A percentile compares a stretch with the other conserved stretches of the same genome.
phyloP scores from a whole-genome alignment of 164 flowering plant genomes.

The Euptelea pleiosperma region DNA sequence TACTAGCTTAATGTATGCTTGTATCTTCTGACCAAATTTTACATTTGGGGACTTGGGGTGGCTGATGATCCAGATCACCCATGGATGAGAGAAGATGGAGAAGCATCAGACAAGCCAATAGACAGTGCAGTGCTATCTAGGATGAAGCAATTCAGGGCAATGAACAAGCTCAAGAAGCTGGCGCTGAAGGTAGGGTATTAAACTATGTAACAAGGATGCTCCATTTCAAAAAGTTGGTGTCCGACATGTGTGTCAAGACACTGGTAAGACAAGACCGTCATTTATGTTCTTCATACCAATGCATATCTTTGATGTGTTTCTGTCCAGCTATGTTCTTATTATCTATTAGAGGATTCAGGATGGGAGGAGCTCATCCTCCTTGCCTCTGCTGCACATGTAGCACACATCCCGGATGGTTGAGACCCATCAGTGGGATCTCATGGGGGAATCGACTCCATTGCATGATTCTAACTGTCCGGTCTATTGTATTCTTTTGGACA shows the following conservation, averaged over 20 bases:
- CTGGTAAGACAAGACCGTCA: too few species aligned
- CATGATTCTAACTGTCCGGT: too few species aligned
- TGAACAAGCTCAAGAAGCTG: constrained; percentile 88
- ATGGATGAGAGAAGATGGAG: constrained; percentile 77
- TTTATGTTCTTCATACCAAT: too few species aligned
- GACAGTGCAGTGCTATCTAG: constrained; percentile 85
- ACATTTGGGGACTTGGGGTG: constrained; percentile 3
- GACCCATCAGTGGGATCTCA: background rate
- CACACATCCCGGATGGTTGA: background rate
- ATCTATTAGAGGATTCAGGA: too few species aligned
- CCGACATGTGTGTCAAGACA: background rate
- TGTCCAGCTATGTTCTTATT: too few species aligned
- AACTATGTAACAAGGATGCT: background rate
- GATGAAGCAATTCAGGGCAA: constrained; percentile 91
- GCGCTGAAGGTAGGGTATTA: constrained; percentile 60
- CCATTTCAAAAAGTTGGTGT: too few species aligned
- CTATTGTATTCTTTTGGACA: too few species aligned
- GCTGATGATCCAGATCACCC: constrained; percentile 56
- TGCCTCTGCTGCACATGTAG: background rate
- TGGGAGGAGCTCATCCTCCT: background rate
- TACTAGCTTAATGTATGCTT: too few species aligned
- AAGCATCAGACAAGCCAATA: constrained; percentile 83
- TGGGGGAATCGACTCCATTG: background rate
- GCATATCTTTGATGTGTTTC: too few species aligned
- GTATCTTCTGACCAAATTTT: constrained; percentile 2